A percentile compares a stretch with the other conserved stretches of the same genome.
Conservation (phyloP, 2,329 filamentous ascomycete genomes). For the Tympanopsis confertula region DNA sequence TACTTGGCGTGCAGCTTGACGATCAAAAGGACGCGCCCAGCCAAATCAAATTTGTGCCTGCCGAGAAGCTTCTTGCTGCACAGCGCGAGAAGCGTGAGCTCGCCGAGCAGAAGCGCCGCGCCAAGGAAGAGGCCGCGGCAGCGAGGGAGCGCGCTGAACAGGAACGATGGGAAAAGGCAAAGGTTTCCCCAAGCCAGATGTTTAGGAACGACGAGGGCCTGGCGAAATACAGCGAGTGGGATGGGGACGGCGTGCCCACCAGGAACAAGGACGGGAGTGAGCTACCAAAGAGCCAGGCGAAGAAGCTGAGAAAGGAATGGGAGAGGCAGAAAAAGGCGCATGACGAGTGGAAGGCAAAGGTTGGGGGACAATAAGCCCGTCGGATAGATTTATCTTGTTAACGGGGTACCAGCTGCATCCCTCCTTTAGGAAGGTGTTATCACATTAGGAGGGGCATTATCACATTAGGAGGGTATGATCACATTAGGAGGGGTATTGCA, state of each 20-base stretch:
- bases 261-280: slow-evolving; percentile 52
- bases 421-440: too few species aligned
- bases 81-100: slow-evolving; percentile 51
- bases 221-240: slow-evolving; percentile 55
- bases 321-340: slow-evolving; percentile 59
- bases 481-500: too few species aligned
- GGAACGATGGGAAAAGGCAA: slow-evolving; percentile 16
- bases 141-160: slow-evolving; percentile 33
- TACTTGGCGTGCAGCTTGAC: slow-evolving; percentile 59
- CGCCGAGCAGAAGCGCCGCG: slow-evolving; percentile 38
- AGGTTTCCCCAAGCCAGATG: slow-evolving; percentile 14
- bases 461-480: too few species aligned
- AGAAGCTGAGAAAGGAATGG: slow-evolving; percentile 63
- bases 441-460: too few species aligned
- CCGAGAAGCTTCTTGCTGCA: slow-evolving; percentile 40
- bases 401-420: too few species aligned
- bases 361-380: too few species aligned
- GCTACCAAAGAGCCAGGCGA: slow-evolving; percentile 49
- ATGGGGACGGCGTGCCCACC: slow-evolving; percentile 51
- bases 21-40: slow-evolving; percentile 59
- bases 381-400: too few species aligned
- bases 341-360: slow-evolving; percentile 35
- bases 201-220: slow-evolving; percentile 31
- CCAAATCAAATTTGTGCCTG: slow-evolving; percentile 57
- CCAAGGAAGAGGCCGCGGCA: slow-evolving; percentile 36